These are phyloP conservation scores for Cucumis variabilis DNA, from an alignment of 331 rosid species.

Conservation along the genomic window DNA sequence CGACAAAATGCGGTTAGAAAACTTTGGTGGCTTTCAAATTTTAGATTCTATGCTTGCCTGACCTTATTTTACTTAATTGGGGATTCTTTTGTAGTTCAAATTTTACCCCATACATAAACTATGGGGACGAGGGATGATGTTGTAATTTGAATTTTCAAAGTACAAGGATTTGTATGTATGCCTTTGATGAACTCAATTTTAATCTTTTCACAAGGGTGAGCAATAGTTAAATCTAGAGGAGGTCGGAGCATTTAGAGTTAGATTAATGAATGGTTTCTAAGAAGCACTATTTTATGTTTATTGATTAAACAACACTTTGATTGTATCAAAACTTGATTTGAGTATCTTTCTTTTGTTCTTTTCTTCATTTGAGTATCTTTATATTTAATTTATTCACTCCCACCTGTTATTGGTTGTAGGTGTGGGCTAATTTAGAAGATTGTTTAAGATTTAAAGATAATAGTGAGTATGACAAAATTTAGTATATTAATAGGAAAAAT, in stretches of 20 bases:
- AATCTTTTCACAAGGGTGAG: not conserved
- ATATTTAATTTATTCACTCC: too few species aligned
- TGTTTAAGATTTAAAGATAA: too few species aligned
- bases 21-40: not conserved
- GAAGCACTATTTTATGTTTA: not conserved
- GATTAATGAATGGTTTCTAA: conserved; percentile 17
- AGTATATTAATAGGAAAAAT: too few species aligned
- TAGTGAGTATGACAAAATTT: too few species aligned
- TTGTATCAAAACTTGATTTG: too few species aligned
- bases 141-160: not conserved
- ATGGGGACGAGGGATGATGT: conserved; percentile 1
- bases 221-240: conserved; percentile 20
- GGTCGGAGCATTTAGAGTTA: not conserved
- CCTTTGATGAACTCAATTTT: not conserved
- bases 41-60: too few species aligned
- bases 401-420: too few species aligned
- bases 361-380: too few species aligned
- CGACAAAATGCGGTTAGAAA: not conserved
- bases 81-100: not conserved
- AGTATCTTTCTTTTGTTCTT: too few species aligned
- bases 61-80: too few species aligned
- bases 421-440: too few species aligned
- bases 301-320: too few species aligned
- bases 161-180: not conserved
- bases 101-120: not conserved